phyloP scores from a whole-genome alignment of 345 rosid species.

The Camelina hispida region DNA sequence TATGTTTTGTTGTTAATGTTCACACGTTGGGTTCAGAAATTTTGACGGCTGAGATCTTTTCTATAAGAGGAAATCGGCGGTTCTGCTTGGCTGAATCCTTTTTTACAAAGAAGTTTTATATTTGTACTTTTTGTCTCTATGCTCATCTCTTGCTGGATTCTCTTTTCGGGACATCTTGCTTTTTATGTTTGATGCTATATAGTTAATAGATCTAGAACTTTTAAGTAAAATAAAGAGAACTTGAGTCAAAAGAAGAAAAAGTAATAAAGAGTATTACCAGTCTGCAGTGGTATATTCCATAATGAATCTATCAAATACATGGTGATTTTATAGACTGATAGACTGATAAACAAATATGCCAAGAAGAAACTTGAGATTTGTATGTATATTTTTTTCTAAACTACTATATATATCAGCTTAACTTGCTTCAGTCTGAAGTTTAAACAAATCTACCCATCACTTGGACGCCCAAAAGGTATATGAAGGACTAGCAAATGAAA shows the following conservation, averaged over 20 bases:
- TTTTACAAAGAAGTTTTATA: not conserved
- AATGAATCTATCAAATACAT: too few relatives aligned
- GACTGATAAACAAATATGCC: too few relatives aligned
- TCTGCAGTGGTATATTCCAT: too few relatives aligned
- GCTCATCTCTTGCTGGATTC: constrained; percentile 37
- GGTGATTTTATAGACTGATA: not conserved
- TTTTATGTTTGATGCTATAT: too few relatives aligned
- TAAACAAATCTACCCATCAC: not conserved
- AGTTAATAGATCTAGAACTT: too few relatives aligned
- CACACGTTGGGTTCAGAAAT: constrained; percentile 45
- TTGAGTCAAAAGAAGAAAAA: too few relatives aligned
- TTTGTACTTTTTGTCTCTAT: constrained; percentile 33
- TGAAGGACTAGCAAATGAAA: not conserved
- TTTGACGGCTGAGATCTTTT: constrained; percentile 43
- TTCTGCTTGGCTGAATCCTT: constrained; percentile 40
- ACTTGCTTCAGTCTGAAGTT: too few relatives aligned
- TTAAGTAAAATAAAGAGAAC: too few relatives aligned
- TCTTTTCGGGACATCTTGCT: constrained; percentile 26
- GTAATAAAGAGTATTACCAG: too few relatives aligned
- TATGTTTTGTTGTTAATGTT: constrained; percentile 30
- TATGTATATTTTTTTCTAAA: not conserved
- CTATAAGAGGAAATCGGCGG: constrained; percentile 38
- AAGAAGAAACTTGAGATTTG: not conserved
- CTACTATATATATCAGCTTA: too few relatives aligned
- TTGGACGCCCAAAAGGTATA: not conserved